Base-by-base conservation (phyloP, 2,329 filamentous ascomycete genomes). In the Sarocladium oryzae region DNA sequence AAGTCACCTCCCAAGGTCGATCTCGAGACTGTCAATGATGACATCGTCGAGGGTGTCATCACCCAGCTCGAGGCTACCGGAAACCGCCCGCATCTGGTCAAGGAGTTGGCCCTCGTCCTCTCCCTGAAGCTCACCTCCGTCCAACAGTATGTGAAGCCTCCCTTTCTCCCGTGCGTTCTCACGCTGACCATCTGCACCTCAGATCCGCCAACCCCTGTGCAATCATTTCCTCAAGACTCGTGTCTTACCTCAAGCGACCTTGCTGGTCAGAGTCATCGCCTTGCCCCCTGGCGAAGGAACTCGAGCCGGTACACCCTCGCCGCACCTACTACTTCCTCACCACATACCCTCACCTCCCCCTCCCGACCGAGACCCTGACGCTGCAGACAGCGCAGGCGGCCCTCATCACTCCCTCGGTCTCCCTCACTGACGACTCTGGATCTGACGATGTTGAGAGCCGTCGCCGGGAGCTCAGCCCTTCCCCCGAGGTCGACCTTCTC, bases 311-410 rank as follows among this genome's bases (percentile, higher is more conserved):
- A 37, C 92, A 97, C 66, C 93, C 93, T 18, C 87, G 92, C 64
- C 89, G 93, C 68, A 91, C 95, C 43, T 97, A 96, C 75, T 97
- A 95, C 72, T 97, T 91, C 71, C 81, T 99, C 54, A 95, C 89
- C 35, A 95, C 88, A n/a, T 86, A 79, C 62, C 84, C 88, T 43
- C 88, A 86, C 63, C 89, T 92, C 64, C 82, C 89, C 33, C 82
- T 97, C 18, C 89, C 89, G 2, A 49, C 46, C 11, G 73, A 67
- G 51, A 55, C 63, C 35, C 60, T 57, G 77, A 60, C 61, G 38
- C 52, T 57, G 9, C 53, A 58, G 26, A 41, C 38, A 18, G 49
- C 28, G 16, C 53, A 51, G 33, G 38, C 55, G 26, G 72, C 82
- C 56, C 84, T 89, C 55, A 83, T 95, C 55, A 93, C 92, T 2